Conservation (phyloP, 495 filamentous ascomycete species). For the Schizothecium vesticola region DNA sequence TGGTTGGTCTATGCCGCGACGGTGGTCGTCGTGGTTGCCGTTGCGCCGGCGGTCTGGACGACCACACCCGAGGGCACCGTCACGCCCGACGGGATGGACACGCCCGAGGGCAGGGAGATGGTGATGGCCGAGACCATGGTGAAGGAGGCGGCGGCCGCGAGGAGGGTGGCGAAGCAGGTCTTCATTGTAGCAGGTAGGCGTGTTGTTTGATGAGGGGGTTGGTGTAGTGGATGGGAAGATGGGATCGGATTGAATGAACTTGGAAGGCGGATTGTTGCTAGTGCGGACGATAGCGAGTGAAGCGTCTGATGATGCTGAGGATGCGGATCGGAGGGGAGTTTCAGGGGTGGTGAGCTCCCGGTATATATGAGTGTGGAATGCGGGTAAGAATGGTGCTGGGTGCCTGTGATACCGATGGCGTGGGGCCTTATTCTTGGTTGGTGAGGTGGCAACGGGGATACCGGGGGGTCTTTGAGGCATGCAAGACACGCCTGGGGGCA, state of each 20-base stretch:
- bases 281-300: slow-evolving; percentile 1
- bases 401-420: too few relatives aligned
- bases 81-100: slow-evolving; percentile 25
- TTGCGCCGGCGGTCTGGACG: slow-evolving; percentile 17
- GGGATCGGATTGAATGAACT: background rate
- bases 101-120: slow-evolving; percentile 24
- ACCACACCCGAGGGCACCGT: slow-evolving; percentile 22
- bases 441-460: background rate
- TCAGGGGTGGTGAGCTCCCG: background rate
- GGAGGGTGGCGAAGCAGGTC: slow-evolving; percentile 11
- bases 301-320: background rate
- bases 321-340: background rate
- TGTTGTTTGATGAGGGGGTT: background rate
- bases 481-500: background rate
- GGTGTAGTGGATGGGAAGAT: background rate
- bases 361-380: background rate
- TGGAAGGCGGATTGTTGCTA: background rate
- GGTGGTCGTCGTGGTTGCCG: slow-evolving; percentile 11
- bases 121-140: slow-evolving; percentile 20
- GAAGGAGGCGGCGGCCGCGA: slow-evolving; percentile 8
- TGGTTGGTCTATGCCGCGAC: background rate
- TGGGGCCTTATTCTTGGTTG: too few relatives aligned
- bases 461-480: background rate
- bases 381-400: background rate
- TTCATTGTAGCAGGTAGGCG: slow-evolving; percentile 15